These are phyloP conservation scores for Pyrenochaeta sp. DNA, from an alignment of 2,329 filamentous ascomycete genomes.

Conservation along the genomic window DNA sequence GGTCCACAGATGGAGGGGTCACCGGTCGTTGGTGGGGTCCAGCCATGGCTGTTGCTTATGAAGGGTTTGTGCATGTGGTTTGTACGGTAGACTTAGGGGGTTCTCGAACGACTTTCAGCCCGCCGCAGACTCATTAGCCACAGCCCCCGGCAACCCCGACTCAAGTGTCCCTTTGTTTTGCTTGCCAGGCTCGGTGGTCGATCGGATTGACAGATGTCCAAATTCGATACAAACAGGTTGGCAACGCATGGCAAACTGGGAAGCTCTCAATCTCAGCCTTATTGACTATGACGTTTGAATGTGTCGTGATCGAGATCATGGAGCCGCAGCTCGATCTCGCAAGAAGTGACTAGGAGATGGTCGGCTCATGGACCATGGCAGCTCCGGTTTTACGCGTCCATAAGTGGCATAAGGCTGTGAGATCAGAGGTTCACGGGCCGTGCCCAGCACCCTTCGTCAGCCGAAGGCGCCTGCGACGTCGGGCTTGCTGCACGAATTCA, in stretches of 20 bases:
- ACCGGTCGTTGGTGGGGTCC: constrained; percentile 46
- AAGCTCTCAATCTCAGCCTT: constrained; percentile 29
- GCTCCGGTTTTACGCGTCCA: constrained; percentile 43
- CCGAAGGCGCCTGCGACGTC: constrained; percentile 34
- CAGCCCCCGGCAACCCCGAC: constrained; percentile 38
- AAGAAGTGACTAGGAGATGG: constrained; percentile 31
- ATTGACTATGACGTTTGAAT: constrained; percentile 43
- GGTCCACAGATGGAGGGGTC: constrained; percentile 45
- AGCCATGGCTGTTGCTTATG: constrained; percentile 25
- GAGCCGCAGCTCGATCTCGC: constrained; percentile 38
- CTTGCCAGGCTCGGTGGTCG: constrained; percentile 1
- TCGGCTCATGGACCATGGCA: constrained; percentile 33
- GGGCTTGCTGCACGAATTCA: constrained; percentile 41
- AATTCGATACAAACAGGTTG: constrained; percentile 13
- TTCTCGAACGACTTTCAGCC: constrained; percentile 47
- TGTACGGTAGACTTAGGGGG: constrained; percentile 20
- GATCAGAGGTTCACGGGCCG: constrained; percentile 43
- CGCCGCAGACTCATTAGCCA: constrained; percentile 30
- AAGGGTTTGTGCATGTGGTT: constrained; percentile 46
- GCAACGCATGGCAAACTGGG: constrained; percentile 31
- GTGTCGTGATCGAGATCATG: constrained; percentile 38
- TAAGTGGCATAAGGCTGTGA: constrained; percentile 35
- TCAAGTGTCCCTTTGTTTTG: constrained; percentile 23
- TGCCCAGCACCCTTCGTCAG: constrained; percentile 27
- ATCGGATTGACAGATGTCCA: constrained; percentile 15